Conservation (phyloP, 2,329 filamentous ascomycete species). For the Teratosphaeria zuluensis region DNA sequence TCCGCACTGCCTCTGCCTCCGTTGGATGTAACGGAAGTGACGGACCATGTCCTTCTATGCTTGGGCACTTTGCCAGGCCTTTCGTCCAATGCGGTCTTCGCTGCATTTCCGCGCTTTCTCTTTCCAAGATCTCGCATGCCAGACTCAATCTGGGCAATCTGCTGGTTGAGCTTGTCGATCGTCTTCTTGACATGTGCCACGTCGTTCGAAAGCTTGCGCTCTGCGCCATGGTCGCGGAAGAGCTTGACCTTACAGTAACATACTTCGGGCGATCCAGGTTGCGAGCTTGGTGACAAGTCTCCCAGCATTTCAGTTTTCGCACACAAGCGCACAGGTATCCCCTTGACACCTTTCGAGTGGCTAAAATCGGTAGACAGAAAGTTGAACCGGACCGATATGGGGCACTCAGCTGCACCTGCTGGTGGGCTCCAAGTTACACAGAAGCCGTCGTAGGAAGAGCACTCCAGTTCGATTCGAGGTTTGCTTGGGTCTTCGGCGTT, state of each 20-base stretch:
- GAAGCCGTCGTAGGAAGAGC: conserved; percentile 84
- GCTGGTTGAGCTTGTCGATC: conserved; percentile 91
- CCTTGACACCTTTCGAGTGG: conserved; percentile 96
- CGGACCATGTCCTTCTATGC: conserved; percentile 91
- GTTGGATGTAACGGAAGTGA: conserved; percentile 57
- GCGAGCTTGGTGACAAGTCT: conserved; percentile 1
- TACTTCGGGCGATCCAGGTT: conserved; percentile 49
- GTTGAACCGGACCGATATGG: conserved; percentile 88
- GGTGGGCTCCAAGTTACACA: conserved; percentile 69
- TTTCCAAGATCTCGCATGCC: conserved; percentile 52
- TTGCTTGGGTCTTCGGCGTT: conserved; percentile 40
- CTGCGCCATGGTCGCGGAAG: conserved; percentile 90
- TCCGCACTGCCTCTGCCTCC: conserved; percentile 37
- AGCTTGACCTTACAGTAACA: conserved; percentile 96
- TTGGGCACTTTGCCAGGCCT: conserved; percentile 75
- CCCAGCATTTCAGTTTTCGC: conserved; percentile 71
- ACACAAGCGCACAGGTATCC: conserved; percentile 86
- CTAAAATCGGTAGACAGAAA: conserved; percentile 98
- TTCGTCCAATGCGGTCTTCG: conserved; percentile 40
- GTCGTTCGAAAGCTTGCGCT: conserved; percentile 90
- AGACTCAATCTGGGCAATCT: conserved; percentile 66
- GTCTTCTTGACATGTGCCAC: conserved; percentile 91
- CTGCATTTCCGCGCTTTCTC: conserved; percentile 47
- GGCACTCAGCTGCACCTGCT: conserved; percentile 67
- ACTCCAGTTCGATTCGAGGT: conserved; percentile 41